phyloP scores from a whole-genome alignment of 2,329 filamentous ascomycete genomes.

The Chaetomiaceae sp. region DNA sequence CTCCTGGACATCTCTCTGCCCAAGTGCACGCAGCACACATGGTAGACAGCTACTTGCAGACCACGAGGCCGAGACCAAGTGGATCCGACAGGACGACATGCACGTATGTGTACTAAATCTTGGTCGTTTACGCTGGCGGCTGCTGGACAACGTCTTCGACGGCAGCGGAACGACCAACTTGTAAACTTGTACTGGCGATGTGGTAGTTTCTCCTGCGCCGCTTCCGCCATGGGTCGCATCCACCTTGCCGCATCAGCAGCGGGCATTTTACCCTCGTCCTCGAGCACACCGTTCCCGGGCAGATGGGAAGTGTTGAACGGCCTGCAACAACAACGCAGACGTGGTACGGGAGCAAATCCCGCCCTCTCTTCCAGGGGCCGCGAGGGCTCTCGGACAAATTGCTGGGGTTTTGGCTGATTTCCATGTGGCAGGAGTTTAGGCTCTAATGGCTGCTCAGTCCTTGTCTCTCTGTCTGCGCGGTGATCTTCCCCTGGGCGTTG shows the following conservation, averaged over 20 bases:
- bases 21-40: too few relatives aligned
- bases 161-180: too few relatives aligned
- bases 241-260: constrained; percentile 14
- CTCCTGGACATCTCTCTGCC: too few relatives aligned
- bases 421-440: constrained; percentile 29
- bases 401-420: constrained; percentile 29
- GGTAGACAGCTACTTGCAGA: too few relatives aligned
- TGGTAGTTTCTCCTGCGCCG: too few relatives aligned
- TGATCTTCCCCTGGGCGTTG: constrained; percentile 7
- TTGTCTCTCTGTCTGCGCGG: constrained; percentile 13
- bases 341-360: constrained; percentile 3
- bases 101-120: too few relatives aligned
- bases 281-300: constrained; percentile 12
- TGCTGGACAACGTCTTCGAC: too few relatives aligned
- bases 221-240: background rate
- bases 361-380: constrained; percentile 5
- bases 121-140: too few relatives aligned
- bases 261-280: constrained; percentile 24
- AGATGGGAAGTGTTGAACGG: constrained; percentile 14
- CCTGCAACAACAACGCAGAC: too few relatives aligned
- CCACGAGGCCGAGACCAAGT: too few relatives aligned
- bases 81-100: too few relatives aligned
- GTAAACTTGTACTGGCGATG: too few relatives aligned
- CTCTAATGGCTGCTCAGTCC: constrained; percentile 19
- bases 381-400: constrained; percentile 24